Evolutionary conservation across 192 early-diverging fungal species (phyloP), one percentile per base, ranked within the genome.

Genomic region (Coemansia sp.): DNA sequence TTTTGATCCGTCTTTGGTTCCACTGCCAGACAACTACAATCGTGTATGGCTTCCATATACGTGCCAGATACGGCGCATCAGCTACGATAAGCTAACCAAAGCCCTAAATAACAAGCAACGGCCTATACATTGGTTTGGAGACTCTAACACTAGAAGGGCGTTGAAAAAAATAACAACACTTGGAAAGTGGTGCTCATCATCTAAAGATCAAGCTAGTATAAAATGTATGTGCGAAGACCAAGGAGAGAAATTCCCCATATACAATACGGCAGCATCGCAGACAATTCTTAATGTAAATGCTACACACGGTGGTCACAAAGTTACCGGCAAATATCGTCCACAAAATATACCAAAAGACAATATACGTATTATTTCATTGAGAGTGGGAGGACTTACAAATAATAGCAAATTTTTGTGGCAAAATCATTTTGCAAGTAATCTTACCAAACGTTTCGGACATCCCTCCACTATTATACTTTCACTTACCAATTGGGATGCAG

Each of bases 1-100:
- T 20, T 54, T 57, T 21, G 32, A 61, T 21, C 33, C 32, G 19
- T n/a, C 50, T 2, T 7, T 51, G 21, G 46, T 67, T 6, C 58
- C 52, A 27, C 61, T 36, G 9, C 21, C 46, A 27, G 61, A 64
- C 14, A 54, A 68, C 20, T 61, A 72, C 23, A 57, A 67, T 29
- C 71, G 66, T 8, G 74, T 82, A 22, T 84, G 83, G 83, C 75
- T 80, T 20, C 83, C 83, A 21, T 82, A 78, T 54, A 57, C 56
- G 0, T 84, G 83, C 54, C 68, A 76, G 2, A 54, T 75, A 25
- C 68, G 76, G 0, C 67, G 56, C 17, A 51, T 72, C 3, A 20
- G 66, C 10, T 78, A 84, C 51, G 59, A 52, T 21, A 61, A 72
- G 8, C 82, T 75, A 46, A 63, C 64, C 5, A 54, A 63, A 4